Evolutionary conservation across 23 red algal genomes (phyloP).

Genomic region (Gracilaria gracilis): DNA sequence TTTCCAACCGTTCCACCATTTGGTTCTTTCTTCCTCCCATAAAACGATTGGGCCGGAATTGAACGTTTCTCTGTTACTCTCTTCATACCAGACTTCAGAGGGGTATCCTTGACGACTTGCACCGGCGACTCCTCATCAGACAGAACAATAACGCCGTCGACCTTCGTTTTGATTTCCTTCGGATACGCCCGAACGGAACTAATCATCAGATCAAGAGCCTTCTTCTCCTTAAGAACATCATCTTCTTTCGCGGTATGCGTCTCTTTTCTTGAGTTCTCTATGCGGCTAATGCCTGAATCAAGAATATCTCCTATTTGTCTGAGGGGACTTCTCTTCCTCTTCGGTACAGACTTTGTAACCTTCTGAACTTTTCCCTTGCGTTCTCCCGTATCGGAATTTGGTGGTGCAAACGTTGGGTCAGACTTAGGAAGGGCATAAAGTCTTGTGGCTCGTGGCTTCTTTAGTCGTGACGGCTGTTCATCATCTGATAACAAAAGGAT

Average conservation of each 20-base stretch:
- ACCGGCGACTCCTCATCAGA: slow-evolving; percentile 7
- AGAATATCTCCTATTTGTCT: not conserved
- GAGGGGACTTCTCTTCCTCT: not conserved
- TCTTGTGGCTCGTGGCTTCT: not conserved
- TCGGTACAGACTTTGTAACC: not conserved
- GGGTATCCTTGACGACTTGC: not conserved
- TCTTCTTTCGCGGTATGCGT: not conserved
- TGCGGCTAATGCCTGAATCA: not conserved
- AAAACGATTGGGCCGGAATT: slow-evolving; percentile 4
- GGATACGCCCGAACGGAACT: not conserved
- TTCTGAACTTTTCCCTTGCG: not conserved
- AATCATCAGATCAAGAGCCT: not conserved
- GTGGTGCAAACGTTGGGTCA: not conserved
- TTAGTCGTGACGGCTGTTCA: slow-evolving; percentile 10
- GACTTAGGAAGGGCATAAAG: not conserved
- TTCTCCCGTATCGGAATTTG: not conserved
- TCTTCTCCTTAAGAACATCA: not conserved
- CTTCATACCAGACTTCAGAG: slow-evolving; percentile 15
- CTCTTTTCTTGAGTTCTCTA: not conserved
- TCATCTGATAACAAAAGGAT: slow-evolving; percentile 11
- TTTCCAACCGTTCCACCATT: not conserved
- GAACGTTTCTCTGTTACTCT: not conserved
- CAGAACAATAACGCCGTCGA: not conserved
- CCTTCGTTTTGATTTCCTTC: not conserved
- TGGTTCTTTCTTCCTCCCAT: not conserved